Base-by-base conservation (phyloP, 306 rosid species). In the Delonix regia region DNA sequence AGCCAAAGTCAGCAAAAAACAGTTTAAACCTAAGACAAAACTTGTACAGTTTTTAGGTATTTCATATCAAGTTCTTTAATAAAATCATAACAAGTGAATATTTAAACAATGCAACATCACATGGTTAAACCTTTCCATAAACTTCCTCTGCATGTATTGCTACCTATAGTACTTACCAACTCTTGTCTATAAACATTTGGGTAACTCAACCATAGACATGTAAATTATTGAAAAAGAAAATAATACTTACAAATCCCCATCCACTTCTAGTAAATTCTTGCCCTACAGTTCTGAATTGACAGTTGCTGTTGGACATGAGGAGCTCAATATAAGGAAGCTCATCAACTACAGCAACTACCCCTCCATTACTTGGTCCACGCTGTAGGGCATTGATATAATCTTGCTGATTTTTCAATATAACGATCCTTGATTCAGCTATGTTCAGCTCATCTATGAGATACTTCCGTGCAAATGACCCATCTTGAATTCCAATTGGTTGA, bases 301-400 rank as follows among this genome's bases (percentile, higher is more conserved):
- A 95, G 25, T 89, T 85, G 60, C 90, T 88, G 76, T 14, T 52
- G 52, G 94, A 79, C 89, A 89, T 77, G 70, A 95, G 88, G 78
- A 87, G 71, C 80, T 95, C 93, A 82, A 95, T 69, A 51, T 95
- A 95, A 73, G 99, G 99, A 81, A 93, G 98, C 84, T 95, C 99
- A 28, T 95, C 99, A 41, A 95, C 99, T 61, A 95, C 85, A 62
- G 99, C 98, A 45, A 82, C 84, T 64, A 95, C 97, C 45, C 99
- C 99, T 25, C 98, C 99, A 34, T 71, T 42, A 24, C 30, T 82
- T 0, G 99, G 92, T 80, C 99, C 98, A 61, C 81, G 88, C 77
- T 2, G 25, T 68, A 95, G 97, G 51, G 96, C 91, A 24, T 79
- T 78, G 0, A 4, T 0, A 73, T 95, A 95, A 4, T 83, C 92